Base-by-base conservation (phyloP, 768 basidiomycete species). In the Boletus sensibilis region DNA sequence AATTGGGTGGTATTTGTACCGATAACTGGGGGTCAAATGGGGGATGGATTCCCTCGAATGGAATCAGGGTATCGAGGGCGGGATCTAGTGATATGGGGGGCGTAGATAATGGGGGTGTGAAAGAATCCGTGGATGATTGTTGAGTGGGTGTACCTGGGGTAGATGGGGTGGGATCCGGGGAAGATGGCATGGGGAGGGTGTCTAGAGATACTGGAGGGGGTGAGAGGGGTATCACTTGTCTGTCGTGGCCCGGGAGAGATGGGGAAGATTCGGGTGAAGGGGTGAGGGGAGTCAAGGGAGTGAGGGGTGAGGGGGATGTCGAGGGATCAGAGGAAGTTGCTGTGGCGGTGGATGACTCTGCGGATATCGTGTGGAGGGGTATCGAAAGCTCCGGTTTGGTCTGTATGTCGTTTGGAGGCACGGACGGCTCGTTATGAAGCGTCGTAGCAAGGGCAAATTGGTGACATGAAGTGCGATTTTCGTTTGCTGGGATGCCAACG, bases 61-160 rank as follows among this genome's bases (percentile, higher is more conserved):
- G 69, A 1, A 72, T 63, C 23, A 71, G 63, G 23, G 69, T 51
- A 41, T 72, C 61, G 20, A 72, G 62, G 13, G 60, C 37, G 20
- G 68, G 56, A 16, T 66, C 60, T 23, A 70, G 56, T 2, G 62
- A 52, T 27, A 58, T 21, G 13, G 61, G 21, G 16, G 57, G 23
- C 0, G 49, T 20, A 16, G 60, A 41, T 43, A 39, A 31, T 23
- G 60, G 53, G 0, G 61, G 31, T 1, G 61, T 23, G 20, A 57
- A 56, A 0, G 57, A 34, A 7, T 57, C 59, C 2, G 50, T 10
- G 25, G 59, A 18, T 7, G 44, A 5, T 2, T 39, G 57, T 34
- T 33, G 42, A 14, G 18, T 27, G 5, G 16, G 12, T 29, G 34
- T 7, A 7, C 20, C 14, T 21, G 47, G 21, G 21, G 33, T 2